A percentile compares a stretch with the other conserved stretches of the same genome.
These are phyloP conservation scores for Epichloe festucae DNA, from an alignment of 2,329 filamentous ascomycete species.

Conservation along the genomic window DNA sequence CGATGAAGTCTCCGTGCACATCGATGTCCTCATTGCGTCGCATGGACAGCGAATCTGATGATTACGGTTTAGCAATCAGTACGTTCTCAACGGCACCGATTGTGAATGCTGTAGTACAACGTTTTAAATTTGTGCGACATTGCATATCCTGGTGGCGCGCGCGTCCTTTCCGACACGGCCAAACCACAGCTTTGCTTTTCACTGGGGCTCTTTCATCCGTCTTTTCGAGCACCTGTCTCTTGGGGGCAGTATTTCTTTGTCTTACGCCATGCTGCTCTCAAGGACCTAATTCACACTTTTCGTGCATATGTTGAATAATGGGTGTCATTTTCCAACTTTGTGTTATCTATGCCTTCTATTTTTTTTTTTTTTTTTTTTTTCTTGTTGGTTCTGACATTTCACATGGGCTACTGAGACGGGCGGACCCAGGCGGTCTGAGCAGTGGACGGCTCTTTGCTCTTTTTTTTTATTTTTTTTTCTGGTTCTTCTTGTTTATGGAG, in stretches of 20 bases:
- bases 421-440: conserved; percentile 22
- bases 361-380: conserved; percentile 1
- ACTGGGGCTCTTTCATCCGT: conserved; percentile 18
- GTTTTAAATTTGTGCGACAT: neutral
- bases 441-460: neutral
- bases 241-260: conserved; percentile 1
- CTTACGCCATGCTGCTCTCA: conserved; percentile 11
- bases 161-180: conserved; percentile 12
- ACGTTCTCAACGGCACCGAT: neutral
- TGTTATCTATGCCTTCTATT: conserved; percentile 10
- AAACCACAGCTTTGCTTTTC: conserved; percentile 14
- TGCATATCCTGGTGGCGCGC: conserved; percentile 7
- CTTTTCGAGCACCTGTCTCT: conserved; percentile 10
- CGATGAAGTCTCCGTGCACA: neutral
- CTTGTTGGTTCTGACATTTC: conserved; percentile 4
- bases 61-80: neutral
- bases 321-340: conserved; percentile 11
- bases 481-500: neutral
- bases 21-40: neutral
- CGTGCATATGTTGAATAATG: conserved; percentile 16
- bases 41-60: neutral
- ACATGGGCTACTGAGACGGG: neutral
- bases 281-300: conserved; percentile 17
- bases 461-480: conserved; percentile 4
- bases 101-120: neutral